These are phyloP conservation scores for Amaranthus hypochondriacus DNA, from an alignment of 148 eudicot species.

Conservation along the genomic window DNA sequence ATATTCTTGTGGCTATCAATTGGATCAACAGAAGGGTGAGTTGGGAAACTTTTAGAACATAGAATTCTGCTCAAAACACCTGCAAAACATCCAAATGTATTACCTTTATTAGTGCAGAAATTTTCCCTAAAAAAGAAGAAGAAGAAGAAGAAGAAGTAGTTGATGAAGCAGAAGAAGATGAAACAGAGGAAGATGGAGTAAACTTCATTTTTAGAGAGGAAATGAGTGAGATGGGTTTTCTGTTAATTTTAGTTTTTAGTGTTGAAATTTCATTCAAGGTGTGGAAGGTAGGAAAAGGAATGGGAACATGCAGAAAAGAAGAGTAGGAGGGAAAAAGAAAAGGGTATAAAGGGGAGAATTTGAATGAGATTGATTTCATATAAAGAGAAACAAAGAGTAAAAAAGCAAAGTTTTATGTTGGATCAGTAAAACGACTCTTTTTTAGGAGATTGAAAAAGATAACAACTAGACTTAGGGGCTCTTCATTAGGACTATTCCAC, in stretches of 20 bases:
- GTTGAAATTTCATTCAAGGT: conserved; percentile 31
- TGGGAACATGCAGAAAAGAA: conserved; percentile 17
- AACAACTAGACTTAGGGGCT: too few species aligned
- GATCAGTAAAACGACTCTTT: conserved; percentile 27
- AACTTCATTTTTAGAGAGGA: conserved; percentile 21
- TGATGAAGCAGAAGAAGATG: conserved; percentile 31
- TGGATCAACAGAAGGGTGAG: conserved; percentile 35
- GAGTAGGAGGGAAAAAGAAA: conserved; percentile 8
- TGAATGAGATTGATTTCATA: conserved; percentile 31
- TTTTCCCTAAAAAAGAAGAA: conserved; percentile 10
- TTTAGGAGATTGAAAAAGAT: neutral
- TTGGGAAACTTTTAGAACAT: conserved; percentile 43
- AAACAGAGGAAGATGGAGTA: conserved; percentile 19
- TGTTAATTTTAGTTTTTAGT: neutral
- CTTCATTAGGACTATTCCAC: too few species aligned
- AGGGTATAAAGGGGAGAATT: conserved; percentile 21
- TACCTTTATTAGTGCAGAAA: conserved; percentile 25
- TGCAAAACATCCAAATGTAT: conserved; percentile 35
- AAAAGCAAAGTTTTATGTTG: conserved; percentile 27
- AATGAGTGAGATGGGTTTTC: neutral
- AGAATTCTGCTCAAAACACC: conserved; percentile 47
- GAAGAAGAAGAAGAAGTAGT: conserved; percentile 20
- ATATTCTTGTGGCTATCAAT: conserved; percentile 15
- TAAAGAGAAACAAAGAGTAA: conserved; percentile 20
- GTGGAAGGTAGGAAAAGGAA: conserved; percentile 21